These are phyloP conservation scores for Graphium sp. DNA, from an alignment of 2,329 filamentous ascomycete genomes.

Conservation along the genomic window DNA sequence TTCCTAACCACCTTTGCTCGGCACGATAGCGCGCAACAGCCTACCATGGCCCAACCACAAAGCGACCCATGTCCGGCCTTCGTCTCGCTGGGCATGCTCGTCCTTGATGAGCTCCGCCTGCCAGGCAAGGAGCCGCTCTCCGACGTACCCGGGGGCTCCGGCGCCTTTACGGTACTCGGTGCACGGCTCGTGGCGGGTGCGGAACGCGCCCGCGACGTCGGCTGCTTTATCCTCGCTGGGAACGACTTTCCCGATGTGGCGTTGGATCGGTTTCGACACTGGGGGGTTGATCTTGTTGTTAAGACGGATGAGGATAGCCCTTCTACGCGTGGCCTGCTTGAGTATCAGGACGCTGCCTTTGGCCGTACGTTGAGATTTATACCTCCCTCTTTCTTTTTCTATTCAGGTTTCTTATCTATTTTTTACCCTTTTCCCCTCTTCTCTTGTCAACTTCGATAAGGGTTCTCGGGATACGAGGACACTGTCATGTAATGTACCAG, in stretches of 20 bases:
- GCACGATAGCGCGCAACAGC: too few relatives aligned
- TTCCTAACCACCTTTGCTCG: too few relatives aligned
- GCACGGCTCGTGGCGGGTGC: neutral
- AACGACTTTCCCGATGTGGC: neutral
- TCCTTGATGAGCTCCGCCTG: neutral
- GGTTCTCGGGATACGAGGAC: too few relatives aligned
- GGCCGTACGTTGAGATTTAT: neutral
- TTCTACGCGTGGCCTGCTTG: neutral
- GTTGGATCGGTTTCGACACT: neutral
- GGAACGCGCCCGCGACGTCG: neutral
- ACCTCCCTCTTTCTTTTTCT: too few relatives aligned
- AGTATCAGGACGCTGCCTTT: neutral
- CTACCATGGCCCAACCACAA: too few relatives aligned
- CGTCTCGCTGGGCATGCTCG: slow-evolving; percentile 1
- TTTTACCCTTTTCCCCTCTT: too few relatives aligned
- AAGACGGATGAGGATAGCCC: neutral
- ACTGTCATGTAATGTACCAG: too few relatives aligned
- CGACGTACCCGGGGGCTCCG: slow-evolving; percentile 1
- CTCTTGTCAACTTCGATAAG: too few relatives aligned
- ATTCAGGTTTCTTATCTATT: too few relatives aligned
- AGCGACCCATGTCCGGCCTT: too few relatives aligned
- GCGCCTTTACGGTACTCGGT: neutral
- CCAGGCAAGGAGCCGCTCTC: neutral
- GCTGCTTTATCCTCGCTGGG: neutral
- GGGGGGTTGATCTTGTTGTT: neutral